These are phyloP conservation scores for Colletotrichum sp. DNA, from an alignment of 2,329 filamentous ascomycete genomes.

Conservation along the genomic window DNA sequence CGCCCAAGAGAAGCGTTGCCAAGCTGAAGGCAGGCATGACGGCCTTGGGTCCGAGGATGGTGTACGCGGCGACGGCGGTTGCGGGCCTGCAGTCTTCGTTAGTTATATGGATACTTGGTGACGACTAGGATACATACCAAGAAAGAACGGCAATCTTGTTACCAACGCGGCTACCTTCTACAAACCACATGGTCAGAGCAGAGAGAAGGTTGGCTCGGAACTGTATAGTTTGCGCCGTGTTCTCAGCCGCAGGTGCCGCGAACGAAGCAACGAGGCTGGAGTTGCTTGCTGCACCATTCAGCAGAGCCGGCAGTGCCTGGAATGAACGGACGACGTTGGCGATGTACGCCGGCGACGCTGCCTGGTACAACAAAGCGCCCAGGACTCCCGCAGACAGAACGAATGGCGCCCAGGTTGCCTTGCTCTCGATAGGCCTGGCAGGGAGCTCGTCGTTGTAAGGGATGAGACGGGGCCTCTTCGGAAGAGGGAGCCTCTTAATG, in stretches of 20 bases:
- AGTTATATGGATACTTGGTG: neutral
- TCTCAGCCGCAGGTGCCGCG: neutral
- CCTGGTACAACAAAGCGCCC: neutral
- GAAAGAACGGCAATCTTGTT: neutral
- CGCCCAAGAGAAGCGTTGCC: neutral
- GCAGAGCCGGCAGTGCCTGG: neutral
- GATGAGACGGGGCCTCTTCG: neutral
- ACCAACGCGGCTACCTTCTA: neutral
- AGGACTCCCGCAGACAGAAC: neutral
- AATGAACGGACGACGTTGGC: neutral
- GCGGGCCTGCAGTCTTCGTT: neutral
- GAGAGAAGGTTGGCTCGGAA: neutral
- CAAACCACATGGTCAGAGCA: neutral
- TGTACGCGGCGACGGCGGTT: neutral
- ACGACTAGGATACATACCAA: neutral
- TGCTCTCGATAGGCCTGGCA: neutral
- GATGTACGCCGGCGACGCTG: neutral
- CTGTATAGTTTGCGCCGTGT: neutral
- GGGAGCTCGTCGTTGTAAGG: slow-evolving; percentile 6
- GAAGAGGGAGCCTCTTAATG: neutral
- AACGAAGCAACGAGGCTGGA: neutral
- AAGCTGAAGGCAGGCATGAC: neutral
- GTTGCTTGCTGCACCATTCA: neutral
- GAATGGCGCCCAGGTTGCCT: neutral
- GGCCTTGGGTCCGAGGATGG: neutral